A percentile compares a stretch with the other conserved stretches of the same genome.
Evolutionary conservation across 2,329 filamentous ascomycete species (phyloP).

Genomic region (Cladosporium colombiae): DNA sequence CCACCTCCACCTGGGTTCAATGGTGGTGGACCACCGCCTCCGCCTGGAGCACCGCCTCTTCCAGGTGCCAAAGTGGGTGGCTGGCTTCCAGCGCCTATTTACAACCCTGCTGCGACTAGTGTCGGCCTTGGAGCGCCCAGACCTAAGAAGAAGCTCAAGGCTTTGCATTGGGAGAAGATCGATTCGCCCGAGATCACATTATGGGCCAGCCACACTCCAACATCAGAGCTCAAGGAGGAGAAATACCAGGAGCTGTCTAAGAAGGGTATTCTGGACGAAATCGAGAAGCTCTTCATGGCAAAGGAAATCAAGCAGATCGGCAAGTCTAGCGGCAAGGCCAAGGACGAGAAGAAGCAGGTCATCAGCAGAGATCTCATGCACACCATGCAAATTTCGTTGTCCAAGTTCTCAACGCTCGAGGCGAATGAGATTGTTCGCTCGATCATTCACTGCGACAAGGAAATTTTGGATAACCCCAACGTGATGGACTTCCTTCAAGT

Average conservation of each 20-base stretch:
- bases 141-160: slow-evolving; percentile 99
- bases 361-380: slow-evolving; percentile 89
- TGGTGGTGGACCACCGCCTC: slow-evolving; percentile 60
- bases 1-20: slow-evolving; percentile 41
- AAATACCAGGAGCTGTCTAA: slow-evolving; percentile 92
- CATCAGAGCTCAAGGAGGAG: slow-evolving; percentile 86
- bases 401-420: slow-evolving; percentile 84
- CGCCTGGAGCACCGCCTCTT: slow-evolving; percentile 66
- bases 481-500: slow-evolving; percentile 97
- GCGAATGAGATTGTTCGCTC: slow-evolving; percentile 85
- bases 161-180: slow-evolving; percentile 98
- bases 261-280: slow-evolving; percentile 94
- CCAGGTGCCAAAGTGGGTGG: slow-evolving; percentile 63
- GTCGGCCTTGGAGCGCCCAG: slow-evolving; percentile 76
- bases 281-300: slow-evolving; percentile 95
- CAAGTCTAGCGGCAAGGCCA: slow-evolving; percentile 62
- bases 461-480: slow-evolving; percentile 83
- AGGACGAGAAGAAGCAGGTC: slow-evolving; percentile 96
- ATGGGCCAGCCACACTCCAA: slow-evolving; percentile 85
- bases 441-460: slow-evolving; percentile 92
- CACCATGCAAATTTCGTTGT: slow-evolving; percentile 87
- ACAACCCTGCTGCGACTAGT: slow-evolving; percentile 56
- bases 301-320: slow-evolving; percentile 93
- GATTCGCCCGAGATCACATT: slow-evolving; percentile 88
- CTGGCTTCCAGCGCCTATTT: slow-evolving; percentile 68